Evolutionary conservation across 495 filamentous ascomycete species (phyloP).

Genomic region (Astrothelium subdiscretum): DNA sequence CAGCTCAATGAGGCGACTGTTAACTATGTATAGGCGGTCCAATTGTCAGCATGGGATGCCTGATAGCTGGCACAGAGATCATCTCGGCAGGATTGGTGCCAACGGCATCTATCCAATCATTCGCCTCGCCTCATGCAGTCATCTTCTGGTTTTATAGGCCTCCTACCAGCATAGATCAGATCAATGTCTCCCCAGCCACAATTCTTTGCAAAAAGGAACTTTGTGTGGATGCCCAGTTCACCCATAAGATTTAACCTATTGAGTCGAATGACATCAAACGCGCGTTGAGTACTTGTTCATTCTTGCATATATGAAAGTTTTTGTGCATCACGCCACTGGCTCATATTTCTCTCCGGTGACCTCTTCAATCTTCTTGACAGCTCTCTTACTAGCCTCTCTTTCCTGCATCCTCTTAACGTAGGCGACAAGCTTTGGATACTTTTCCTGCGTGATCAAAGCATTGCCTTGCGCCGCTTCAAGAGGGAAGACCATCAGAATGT

Average conservation of each 20-base stretch:
- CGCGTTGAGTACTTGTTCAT: too few species aligned
- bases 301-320: neutral
- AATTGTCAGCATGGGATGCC: neutral
- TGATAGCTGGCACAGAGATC: neutral
- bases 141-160: too few species aligned
- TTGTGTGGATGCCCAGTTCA: too few species aligned
- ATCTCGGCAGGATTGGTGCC: neutral
- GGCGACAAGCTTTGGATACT: slow-evolving; percentile 48
- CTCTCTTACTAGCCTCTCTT: slow-evolving; percentile 50
- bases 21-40: neutral
- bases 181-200: too few species aligned
- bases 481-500: slow-evolving; percentile 71
- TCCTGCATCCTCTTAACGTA: slow-evolving; percentile 54
- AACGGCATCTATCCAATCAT: neutral
- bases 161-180: neutral
- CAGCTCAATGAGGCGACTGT: neutral
- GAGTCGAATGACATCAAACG: too few species aligned
- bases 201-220: too few species aligned
- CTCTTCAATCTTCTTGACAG: slow-evolving; percentile 27
- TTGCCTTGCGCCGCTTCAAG: slow-evolving; percentile 41
- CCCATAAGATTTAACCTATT: too few species aligned
- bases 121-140: neutral
- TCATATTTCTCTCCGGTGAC: slow-evolving; percentile 21
- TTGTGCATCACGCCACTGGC: neutral
- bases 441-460: slow-evolving; percentile 36